These are phyloP conservation scores for Trametopsis cervina DNA, from an alignment of 768 basidiomycete species.

Conservation along the genomic window DNA sequence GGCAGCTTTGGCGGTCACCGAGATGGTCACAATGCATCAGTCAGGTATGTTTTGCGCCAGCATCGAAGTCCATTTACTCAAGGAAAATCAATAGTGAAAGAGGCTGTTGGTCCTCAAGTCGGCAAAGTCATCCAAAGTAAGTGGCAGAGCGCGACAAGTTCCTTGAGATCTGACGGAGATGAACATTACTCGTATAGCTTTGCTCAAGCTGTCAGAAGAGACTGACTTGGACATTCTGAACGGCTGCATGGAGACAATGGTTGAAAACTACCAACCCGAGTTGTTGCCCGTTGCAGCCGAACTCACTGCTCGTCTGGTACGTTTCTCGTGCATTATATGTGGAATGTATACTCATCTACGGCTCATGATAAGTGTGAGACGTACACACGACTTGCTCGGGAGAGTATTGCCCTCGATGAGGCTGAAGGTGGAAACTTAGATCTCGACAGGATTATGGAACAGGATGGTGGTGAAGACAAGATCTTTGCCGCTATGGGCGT, in stretches of 20 bases:
- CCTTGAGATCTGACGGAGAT: no score
- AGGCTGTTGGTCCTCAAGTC: conserved; percentile 65
- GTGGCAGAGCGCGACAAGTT: no score
- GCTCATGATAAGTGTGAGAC: conserved; percentile 81
- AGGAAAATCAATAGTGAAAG: conserved; percentile 42
- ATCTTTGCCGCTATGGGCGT: conserved; percentile 84
- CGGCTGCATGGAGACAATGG: conserved; percentile 79
- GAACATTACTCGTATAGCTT: no score
- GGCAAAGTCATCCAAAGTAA: conserved; percentile 83
- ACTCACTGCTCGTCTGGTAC: conserved; percentile 67
- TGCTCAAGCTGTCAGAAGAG: conserved; percentile 88
- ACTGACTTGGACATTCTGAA: conserved; percentile 85
- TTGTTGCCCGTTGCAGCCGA: conserved; percentile 80
- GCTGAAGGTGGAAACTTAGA: conserved; percentile 42
- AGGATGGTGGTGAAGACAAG: conserved; percentile 73
- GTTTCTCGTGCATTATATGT: conserved; percentile 21
- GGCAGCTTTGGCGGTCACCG: conserved; percentile 72
- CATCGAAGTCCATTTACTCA: not conserved
- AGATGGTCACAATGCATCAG: conserved; percentile 60
- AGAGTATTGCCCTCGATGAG: conserved; percentile 49
- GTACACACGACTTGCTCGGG: conserved; percentile 71
- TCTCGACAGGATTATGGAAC: conserved; percentile 43
- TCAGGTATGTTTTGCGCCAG: conserved; percentile 37
- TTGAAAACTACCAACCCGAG: conserved; percentile 78
- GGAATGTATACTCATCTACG: not conserved